phyloP scores from a whole-genome alignment of 1,139 yeast species.

The Saccharomycopsis crataegensis region DNA sequence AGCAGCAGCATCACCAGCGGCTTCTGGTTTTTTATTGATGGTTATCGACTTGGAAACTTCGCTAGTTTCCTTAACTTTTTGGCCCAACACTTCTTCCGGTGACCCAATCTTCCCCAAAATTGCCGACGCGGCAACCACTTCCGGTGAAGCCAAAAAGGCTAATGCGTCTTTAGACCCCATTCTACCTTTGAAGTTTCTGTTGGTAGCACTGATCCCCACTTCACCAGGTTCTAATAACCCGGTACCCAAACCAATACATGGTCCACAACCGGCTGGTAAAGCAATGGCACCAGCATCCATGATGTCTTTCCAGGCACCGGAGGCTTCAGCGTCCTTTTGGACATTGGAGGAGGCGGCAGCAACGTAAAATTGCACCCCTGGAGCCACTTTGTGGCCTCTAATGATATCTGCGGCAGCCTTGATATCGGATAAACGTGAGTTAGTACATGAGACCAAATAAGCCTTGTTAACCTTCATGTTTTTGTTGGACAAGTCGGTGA shows the following conservation, averaged over 20 bases:
- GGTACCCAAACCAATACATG: conserved; percentile 95
- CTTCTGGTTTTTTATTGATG: conserved; percentile 30
- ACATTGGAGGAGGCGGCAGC: conserved; percentile 96
- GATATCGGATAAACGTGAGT: conserved; percentile 86
- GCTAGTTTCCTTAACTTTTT: conserved; percentile 37
- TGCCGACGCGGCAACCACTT: conserved; percentile 97
- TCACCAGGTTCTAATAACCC: conserved; percentile 93
- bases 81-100: conserved; percentile 75
- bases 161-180: conserved; percentile 97
- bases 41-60: conserved; percentile 44
- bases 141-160: conserved; percentile 95
- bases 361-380: conserved; percentile 87
- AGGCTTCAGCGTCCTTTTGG: conserved; percentile 82
- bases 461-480: conserved; percentile 85
- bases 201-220: conserved; percentile 96
- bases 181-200: conserved; percentile 97
- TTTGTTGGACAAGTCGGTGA: conserved; percentile 64
- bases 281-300: conserved; percentile 92
- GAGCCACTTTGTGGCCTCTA: conserved; percentile 72
- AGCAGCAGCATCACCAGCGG: conserved; percentile 29
- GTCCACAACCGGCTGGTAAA: conserved; percentile 98
- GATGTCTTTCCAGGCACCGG: conserved; percentile 87
- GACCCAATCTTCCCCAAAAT: conserved; percentile 87
- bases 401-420: conserved; percentile 90
- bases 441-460: conserved; percentile 95